Conservation (phyloP, 495 filamentous ascomycete species). For the Parmelia sp. region DNA sequence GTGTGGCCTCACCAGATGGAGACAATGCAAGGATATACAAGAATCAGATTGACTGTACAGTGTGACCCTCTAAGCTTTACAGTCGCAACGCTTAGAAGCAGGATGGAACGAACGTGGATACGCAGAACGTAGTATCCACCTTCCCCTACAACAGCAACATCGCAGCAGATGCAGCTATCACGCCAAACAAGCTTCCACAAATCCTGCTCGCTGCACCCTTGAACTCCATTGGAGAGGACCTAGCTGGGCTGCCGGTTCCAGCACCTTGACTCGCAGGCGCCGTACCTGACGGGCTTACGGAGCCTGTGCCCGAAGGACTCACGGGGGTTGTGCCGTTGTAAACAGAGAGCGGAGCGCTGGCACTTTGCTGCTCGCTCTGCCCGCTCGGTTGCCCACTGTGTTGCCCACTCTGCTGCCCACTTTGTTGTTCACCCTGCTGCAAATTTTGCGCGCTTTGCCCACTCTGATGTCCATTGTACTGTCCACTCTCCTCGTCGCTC, state of each 20-base stretch:
- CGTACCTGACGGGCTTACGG: not conserved
- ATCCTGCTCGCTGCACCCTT: constrained; percentile 20
- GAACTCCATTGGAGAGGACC: constrained; percentile 8
- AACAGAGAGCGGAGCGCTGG: not conserved
- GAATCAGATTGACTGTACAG: not conserved
- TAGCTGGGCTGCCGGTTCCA: constrained; percentile 1
- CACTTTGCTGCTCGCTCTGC: not conserved
- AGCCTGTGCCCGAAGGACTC: not conserved
- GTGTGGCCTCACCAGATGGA: not conserved
- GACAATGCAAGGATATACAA: not conserved
- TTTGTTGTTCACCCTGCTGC: not conserved
- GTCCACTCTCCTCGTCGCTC: not conserved
- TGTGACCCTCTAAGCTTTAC: not conserved
- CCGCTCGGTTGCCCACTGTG: not conserved
- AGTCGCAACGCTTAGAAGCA: not conserved
- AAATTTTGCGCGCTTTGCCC: not conserved
- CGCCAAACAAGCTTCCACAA: constrained; percentile 12
- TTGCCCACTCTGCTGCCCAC: not conserved
- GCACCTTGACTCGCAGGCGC: constrained; percentile 3
- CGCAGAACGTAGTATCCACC: not conserved
- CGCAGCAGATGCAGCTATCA: constrained; percentile 1
- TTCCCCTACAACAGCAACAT: constrained; percentile 1
- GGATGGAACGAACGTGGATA: not conserved
- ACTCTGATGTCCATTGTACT: not conserved
- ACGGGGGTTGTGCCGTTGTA: constrained; percentile 5